A percentile compares a stretch with the other conserved stretches of the same genome.
Conservation (phyloP, 2,329 filamentous ascomycete species). For the Aspergillus proliferans region DNA sequence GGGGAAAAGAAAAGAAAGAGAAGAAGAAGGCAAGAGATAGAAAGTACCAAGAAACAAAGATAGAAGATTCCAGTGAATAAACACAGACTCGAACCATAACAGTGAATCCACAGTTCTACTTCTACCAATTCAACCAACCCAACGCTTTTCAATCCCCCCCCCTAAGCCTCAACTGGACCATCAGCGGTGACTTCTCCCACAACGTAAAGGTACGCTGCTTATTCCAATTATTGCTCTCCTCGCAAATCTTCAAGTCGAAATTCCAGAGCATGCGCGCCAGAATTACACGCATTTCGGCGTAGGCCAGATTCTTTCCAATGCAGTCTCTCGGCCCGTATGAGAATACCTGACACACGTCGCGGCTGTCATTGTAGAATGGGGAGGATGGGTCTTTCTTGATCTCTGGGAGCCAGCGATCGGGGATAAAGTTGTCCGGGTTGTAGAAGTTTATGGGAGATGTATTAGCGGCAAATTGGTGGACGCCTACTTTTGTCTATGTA, state of each 20-base stretch:
- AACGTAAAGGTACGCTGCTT: slow-evolving; percentile 32
- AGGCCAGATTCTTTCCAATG: slow-evolving; percentile 46
- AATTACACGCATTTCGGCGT: slow-evolving; percentile 46
- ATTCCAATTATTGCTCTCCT: slow-evolving; percentile 31
- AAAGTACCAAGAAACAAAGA: too few relatives aligned
- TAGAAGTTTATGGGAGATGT: slow-evolving; percentile 40
- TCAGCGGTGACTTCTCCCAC: slow-evolving; percentile 36
- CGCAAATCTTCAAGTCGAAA: slow-evolving; percentile 42
- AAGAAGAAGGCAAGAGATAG: too few relatives aligned
- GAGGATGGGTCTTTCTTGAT: slow-evolving; percentile 9
- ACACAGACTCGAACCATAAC: too few relatives aligned
- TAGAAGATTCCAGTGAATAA: too few relatives aligned
- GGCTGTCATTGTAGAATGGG: slow-evolving; percentile 37
- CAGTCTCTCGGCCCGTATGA: slow-evolving; percentile 45
- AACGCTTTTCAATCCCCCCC: too few relatives aligned
- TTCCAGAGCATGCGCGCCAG: slow-evolving; percentile 43
- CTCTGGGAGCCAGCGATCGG: slow-evolving; percentile 42
- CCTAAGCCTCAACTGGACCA: background rate
- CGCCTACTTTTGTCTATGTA: slow-evolving; percentile 34
- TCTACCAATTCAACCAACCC: too few relatives aligned
- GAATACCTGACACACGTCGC: slow-evolving; percentile 45
- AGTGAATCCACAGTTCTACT: too few relatives aligned
- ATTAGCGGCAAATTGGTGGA: slow-evolving; percentile 41
- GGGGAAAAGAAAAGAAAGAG: too few relatives aligned
- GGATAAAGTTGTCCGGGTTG: slow-evolving; percentile 39